These are phyloP conservation scores for Rosa lucieae DNA, from an alignment of 306 rosid genomes.

Conservation along the genomic window DNA sequence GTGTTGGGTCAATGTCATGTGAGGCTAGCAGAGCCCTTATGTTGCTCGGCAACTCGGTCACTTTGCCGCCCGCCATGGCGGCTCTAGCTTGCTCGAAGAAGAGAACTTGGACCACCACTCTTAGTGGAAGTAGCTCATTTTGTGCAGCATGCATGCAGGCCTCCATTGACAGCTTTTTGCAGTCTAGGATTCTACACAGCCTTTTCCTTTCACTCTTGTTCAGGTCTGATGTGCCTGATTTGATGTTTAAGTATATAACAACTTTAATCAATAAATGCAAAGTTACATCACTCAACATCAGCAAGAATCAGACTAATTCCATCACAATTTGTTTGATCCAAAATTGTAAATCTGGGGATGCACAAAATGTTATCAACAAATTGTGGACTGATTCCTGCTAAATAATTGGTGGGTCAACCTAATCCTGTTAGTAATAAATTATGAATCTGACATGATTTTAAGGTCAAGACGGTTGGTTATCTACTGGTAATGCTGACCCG, in stretches of 20 bases:
- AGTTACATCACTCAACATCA: conserved; percentile 2
- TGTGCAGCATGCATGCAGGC: conserved; percentile 99
- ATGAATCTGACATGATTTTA: conserved; percentile 64
- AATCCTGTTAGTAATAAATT: conserved; percentile 48
- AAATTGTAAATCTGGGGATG: neutral
- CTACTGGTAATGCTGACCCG: conserved; percentile 62
- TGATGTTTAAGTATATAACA: conserved; percentile 20
- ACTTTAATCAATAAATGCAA: conserved; percentile 19
- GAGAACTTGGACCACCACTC: conserved; percentile 97
- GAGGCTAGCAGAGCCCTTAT: conserved; percentile 76
- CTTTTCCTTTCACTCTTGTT: conserved; percentile 94
- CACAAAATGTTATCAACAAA: conserved; percentile 2
- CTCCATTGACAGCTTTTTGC: conserved; percentile 95
- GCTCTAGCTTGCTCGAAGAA: conserved; percentile 97
- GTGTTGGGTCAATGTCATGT: conserved; percentile 76
- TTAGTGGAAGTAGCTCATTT: conserved; percentile 88
- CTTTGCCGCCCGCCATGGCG: conserved; percentile 69
- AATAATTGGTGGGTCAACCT: conserved; percentile 59
- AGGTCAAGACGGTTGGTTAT: conserved; percentile 91
- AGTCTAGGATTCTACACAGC: conserved; percentile 78
- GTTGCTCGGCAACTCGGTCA: conserved; percentile 74
- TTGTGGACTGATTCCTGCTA: conserved; percentile 19
- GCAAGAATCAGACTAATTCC: neutral
- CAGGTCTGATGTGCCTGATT: conserved; percentile 89
- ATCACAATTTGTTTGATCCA: neutral